Evolutionary conservation across 1,284 basidiomycete species (phyloP).

Genomic region (Lentinula novae-zelandiae): DNA sequence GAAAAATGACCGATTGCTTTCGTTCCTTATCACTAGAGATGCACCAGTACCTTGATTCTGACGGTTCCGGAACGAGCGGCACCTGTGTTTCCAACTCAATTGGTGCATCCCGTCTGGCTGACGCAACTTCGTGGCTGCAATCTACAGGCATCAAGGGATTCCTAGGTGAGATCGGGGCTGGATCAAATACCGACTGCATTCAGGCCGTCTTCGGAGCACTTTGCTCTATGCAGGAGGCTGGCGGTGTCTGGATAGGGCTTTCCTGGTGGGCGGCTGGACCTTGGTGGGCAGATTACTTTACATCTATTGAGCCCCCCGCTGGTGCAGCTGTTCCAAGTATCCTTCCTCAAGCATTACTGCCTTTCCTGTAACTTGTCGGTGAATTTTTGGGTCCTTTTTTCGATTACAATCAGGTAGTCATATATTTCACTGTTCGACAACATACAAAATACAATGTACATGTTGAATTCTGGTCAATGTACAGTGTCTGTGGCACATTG

Average conservation of each 20-base stretch:
- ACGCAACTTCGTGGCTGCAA: slow-evolving; percentile 57
- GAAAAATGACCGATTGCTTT: not conserved
- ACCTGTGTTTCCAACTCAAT: slow-evolving; percentile 59
- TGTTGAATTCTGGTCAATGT: no score
- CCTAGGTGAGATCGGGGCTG: slow-evolving; percentile 61
- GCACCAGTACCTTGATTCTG: slow-evolving; percentile 69
- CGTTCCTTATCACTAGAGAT: slow-evolving; percentile 37
- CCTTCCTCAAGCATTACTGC: slow-evolving; percentile 53
- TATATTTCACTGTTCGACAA: not conserved
- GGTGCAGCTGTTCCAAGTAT: slow-evolving; percentile 48
- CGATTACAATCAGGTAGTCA: not conserved
- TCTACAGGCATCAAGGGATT: slow-evolving; percentile 58
- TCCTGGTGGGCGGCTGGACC: slow-evolving; percentile 30
- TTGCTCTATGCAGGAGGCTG: slow-evolving; percentile 50
- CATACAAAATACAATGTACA: no score
- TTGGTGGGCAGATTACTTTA: slow-evolving; percentile 43
- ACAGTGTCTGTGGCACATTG: no score
- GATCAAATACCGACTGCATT: slow-evolving; percentile 40
- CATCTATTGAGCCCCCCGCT: slow-evolving; percentile 60
- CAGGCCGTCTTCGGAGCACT: slow-evolving; percentile 50
- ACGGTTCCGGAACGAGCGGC: slow-evolving; percentile 54
- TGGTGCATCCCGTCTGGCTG: slow-evolving; percentile 51
- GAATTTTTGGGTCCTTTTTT: not conserved
- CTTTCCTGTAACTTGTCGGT: slow-evolving; percentile 41
- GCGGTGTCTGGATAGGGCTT: slow-evolving; percentile 53